Percentiles rank a stretch among this genome's conserved stretches.
These are phyloP conservation scores for Entophlyctis luteolus DNA, from an alignment of 192 early-diverging fungal genomes.

Conservation along the genomic window DNA sequence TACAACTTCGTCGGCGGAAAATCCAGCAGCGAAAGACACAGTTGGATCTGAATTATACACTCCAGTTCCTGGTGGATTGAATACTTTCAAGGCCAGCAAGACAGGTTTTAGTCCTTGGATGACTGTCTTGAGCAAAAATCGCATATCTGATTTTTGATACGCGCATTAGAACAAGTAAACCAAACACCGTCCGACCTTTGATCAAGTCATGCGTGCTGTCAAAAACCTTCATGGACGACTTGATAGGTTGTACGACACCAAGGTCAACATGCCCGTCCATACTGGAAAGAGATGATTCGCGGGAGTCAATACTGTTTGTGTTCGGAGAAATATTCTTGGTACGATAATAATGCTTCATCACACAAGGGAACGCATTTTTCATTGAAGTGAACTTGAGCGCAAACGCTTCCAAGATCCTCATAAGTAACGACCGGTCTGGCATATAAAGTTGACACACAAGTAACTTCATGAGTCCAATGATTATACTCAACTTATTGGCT, in stretches of 20 bases:
- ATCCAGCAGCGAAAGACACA: constrained; percentile 52
- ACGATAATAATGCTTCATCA: constrained; percentile 38
- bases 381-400: constrained; percentile 68
- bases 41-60: constrained; percentile 19
- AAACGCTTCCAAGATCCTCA: constrained; percentile 82
- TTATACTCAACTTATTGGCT: constrained; percentile 11
- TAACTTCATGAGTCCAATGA: background rate
- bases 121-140: constrained; percentile 84
- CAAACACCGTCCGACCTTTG: constrained; percentile 63
- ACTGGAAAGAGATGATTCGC: constrained; percentile 6
- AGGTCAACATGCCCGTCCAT: constrained; percentile 55
- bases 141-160: constrained; percentile 58
- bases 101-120: constrained; percentile 84
- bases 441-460: constrained; percentile 1
- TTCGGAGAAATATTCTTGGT: constrained; percentile 10
- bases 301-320: constrained; percentile 7
- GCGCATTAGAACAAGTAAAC: background rate
- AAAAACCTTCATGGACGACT: constrained; percentile 34
- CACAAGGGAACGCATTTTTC: constrained; percentile 58
- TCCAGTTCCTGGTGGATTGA: constrained; percentile 59
- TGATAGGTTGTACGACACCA: constrained; percentile 55
- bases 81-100: constrained; percentile 66
- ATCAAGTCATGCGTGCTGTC: constrained; percentile 64
- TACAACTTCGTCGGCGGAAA: constrained; percentile 67
- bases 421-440: constrained; percentile 38